Percentiles rank a stretch among this genome's conserved stretches.
Conservation (phyloP, 768 basidiomycete genomes). For the Rhodotorula kratochvilovae region DNA sequence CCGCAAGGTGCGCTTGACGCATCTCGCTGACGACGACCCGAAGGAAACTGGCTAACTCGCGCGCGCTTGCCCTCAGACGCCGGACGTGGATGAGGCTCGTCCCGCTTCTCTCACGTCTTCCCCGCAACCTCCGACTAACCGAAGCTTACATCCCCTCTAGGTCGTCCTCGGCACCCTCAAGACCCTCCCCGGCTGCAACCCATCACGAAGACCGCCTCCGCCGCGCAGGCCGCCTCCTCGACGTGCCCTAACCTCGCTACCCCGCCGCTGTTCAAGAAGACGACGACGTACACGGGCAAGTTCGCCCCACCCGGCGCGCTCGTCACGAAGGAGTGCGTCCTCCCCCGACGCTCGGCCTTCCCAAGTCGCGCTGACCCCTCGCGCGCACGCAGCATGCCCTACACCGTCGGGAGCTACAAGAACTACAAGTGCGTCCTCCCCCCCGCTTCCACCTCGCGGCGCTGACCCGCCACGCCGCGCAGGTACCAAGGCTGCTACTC, state of each 20-base stretch:
- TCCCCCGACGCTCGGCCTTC: not conserved
- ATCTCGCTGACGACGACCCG: not conserved
- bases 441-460: not conserved
- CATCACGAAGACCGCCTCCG: slow-evolving; percentile 9
- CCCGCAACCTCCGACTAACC: not conserved
- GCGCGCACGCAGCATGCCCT: not conserved
- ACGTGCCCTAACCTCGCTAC: not conserved
- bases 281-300: slow-evolving; percentile 1
- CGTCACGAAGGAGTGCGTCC: slow-evolving; percentile 1
- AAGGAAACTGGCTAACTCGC: not conserved
- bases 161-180: slow-evolving; percentile 2
- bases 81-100: not conserved
- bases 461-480: not conserved
- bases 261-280: not conserved
- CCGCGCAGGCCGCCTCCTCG: not conserved
- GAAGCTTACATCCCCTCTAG: not conserved
- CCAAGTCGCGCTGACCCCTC: not conserved
- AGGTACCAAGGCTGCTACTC: slow-evolving; percentile 16
- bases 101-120: not conserved
- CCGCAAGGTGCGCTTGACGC: slow-evolving; percentile 1
- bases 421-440: not conserved
- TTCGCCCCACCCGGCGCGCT: slow-evolving; percentile 3
- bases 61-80: not conserved
- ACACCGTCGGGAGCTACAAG: not conserved
- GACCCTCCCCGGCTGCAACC: slow-evolving; percentile 25